Evolutionary conservation across 768 basidiomycete species (phyloP).

Genomic region (Tricholoma matsutake): DNA sequence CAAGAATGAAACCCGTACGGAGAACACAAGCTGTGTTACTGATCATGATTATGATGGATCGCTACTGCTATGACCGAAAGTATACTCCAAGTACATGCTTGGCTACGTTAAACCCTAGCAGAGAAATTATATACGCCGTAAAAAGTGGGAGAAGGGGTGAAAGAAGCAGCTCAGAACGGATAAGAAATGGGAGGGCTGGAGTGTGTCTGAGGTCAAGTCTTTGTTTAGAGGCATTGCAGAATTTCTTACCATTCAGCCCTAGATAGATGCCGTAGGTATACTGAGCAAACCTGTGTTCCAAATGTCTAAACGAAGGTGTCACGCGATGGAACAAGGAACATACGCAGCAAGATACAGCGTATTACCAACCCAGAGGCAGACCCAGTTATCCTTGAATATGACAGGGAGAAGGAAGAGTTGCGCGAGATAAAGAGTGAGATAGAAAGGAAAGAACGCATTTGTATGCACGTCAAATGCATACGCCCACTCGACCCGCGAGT

Average conservation of each 20-base stretch:
- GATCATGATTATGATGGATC: neutral
- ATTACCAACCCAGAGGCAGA: conserved; percentile 92
- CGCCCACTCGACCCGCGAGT: conserved; percentile 82
- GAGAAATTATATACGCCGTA: conserved; percentile 77
- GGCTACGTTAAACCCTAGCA: conserved; percentile 90
- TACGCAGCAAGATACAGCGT: conserved; percentile 88
- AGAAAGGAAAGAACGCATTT: conserved; percentile 94
- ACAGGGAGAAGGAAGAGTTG: conserved; percentile 86
- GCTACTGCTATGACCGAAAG: conserved; percentile 50
- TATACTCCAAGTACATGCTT: conserved; percentile 77
- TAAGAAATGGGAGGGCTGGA: conserved; percentile 88
- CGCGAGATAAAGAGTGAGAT: conserved; percentile 84
- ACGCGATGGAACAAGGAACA: conserved; percentile 21
- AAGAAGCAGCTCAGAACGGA: conserved; percentile 87
- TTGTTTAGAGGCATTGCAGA: neutral
- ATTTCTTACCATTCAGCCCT: conserved; percentile 63
- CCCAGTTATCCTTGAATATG: conserved; percentile 83
- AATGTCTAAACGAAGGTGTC: conserved; percentile 6
- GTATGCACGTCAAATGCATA: conserved; percentile 98
- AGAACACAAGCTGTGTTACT: neutral
- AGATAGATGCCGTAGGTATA: conserved; percentile 92
- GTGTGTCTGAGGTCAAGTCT: neutral
- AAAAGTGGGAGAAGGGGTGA: conserved; percentile 87
- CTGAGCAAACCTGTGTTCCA: conserved; percentile 65
- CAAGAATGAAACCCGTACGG: neutral